Evolutionary conservation across 148 eudicot species (phyloP), one percentile per base, ranked within the genome.

Genomic region (Cornus kousa): DNA sequence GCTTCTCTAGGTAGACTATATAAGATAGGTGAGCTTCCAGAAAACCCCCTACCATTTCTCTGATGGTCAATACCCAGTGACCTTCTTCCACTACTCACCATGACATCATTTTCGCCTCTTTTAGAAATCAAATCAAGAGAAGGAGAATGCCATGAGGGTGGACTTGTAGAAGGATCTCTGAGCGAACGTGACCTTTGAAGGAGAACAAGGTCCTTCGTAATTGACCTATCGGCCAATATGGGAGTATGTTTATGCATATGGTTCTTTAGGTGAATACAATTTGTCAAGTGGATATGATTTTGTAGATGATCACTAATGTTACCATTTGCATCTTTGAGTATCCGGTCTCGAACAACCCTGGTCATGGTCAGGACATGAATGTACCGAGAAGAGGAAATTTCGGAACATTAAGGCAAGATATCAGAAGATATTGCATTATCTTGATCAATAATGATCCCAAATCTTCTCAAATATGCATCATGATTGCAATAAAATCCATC

Each of bases 221-320:
- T 91, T 65, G 97, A 88, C 86, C 85, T 82, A 81, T 93, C 94
- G 35, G 90, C 78, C 80, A 84, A 72, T 53, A 87, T 81, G 68
- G 98, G 98, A 82, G 93, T 92, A 46, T 89, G 89, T 83, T 96
- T 92, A 83, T 96, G 98, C 95, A 96, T 87, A 76, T 95, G 97
- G 87, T 92, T 92, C 84, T 96, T 93, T 88, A 93, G 87, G 85
- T 96, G 99, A 73, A 96, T 92, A 83, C 97, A 93, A 72, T 94
- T 93, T 23, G 98, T 93, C 87, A 96, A 85, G 79, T 96, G 99
- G 68, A 94, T 89, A 76, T 93, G 99, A 79, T 91, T 92, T 20
- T 89, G 92, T 28, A 93, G 80, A 86, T 93, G 99, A 83, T 93
- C 92, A 62, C 89, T 83, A 75, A 88, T 89, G 83, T 89, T 86